These are phyloP conservation scores for Kodamaea kaohsiungensis DNA, from an alignment of 805 yeast species.

Conservation along the genomic window DNA sequence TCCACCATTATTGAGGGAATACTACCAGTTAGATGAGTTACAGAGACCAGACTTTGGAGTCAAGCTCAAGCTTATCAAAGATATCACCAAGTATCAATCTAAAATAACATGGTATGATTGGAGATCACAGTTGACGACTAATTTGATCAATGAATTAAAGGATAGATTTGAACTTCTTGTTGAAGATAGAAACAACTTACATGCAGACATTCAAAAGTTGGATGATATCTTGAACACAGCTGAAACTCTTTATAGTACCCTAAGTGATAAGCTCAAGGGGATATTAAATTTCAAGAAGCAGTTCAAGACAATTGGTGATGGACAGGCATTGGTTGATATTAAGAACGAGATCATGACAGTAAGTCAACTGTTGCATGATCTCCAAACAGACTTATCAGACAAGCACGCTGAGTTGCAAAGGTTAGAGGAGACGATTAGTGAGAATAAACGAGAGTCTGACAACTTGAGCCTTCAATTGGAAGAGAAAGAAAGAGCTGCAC, in stretches of 20 bases:
- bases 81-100: conserved; percentile 53
- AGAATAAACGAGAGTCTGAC: conserved; percentile 11
- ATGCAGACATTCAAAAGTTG: conserved; percentile 14
- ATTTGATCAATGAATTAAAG: conserved; percentile 38
- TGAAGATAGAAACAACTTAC: conserved; percentile 19
- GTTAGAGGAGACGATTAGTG: conserved; percentile 13
- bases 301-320: conserved; percentile 12
- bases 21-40: conserved; percentile 38
- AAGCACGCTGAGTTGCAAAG: conserved; percentile 12
- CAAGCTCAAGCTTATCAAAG: conserved; percentile 52
- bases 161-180: conserved; percentile 19
- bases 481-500: conserved; percentile 12
- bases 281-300: conserved; percentile 13
- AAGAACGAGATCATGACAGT: conserved; percentile 19
- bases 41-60: conserved; percentile 44
- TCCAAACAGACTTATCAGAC: conserved; percentile 11
- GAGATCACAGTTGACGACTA: conserved; percentile 53
- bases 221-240: conserved; percentile 14
- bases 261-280: conserved; percentile 18
- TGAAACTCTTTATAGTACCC: conserved; percentile 7
- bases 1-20: conserved; percentile 52
- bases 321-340: conserved; percentile 14
- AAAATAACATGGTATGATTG: conserved; percentile 62
- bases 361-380: conserved; percentile 15
- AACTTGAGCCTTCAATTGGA: conserved; percentile 13